phyloP scores from a whole-genome alignment of 768 basidiomycete genomes.

The Boletus pseudopeckii region DNA sequence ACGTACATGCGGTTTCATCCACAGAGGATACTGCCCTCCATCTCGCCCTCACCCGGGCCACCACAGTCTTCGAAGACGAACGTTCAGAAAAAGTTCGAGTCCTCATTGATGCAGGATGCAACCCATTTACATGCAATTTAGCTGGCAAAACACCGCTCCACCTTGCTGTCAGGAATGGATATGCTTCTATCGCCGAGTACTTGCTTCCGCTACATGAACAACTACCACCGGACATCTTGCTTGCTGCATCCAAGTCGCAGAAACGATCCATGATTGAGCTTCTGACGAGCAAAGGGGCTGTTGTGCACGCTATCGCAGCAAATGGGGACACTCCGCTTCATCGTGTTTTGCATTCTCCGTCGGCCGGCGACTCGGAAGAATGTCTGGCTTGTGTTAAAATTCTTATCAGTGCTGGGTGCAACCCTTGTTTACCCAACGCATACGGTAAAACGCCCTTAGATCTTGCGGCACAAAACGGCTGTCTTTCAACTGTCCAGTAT shows the following conservation, averaged over 20 bases:
- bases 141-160: background rate
- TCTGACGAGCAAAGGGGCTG: background rate
- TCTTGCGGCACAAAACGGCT: background rate
- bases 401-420: background rate
- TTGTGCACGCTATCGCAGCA: background rate
- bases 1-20: background rate
- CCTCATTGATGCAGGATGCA: conserved; percentile 10
- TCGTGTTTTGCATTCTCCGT: background rate
- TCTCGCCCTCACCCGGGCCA: too few species aligned
- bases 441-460: background rate
- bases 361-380: background rate
- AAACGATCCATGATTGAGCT: too few species aligned
- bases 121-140: background rate
- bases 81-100: background rate
- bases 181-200: background rate
- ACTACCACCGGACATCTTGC: background rate
- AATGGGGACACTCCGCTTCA: background rate
- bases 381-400: background rate
- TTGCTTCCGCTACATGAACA: background rate
- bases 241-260: background rate
- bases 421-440: background rate
- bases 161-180: background rate
- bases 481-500: background rate
- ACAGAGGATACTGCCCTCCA: conserved; percentile 6
- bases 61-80: background rate